These are phyloP conservation scores for Coniochaeta ligniaria DNA, from an alignment of 2,329 filamentous ascomycete genomes.

Conservation along the genomic window DNA sequence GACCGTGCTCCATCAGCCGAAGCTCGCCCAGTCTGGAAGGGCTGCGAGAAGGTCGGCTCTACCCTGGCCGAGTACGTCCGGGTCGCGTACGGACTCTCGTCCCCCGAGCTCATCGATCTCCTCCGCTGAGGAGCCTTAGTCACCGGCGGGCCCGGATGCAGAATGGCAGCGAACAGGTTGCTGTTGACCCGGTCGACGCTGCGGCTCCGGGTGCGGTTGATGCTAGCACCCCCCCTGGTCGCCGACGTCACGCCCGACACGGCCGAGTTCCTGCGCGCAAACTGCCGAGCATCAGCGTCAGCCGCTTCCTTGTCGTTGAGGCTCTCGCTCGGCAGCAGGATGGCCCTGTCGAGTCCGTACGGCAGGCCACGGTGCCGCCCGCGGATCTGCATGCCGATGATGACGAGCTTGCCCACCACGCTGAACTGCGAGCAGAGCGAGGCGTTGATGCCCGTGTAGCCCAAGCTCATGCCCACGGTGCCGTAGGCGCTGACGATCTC, in stretches of 20 bases:
- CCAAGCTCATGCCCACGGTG: conserved; percentile 85
- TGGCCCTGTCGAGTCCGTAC: conserved; percentile 57
- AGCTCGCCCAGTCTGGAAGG: background rate
- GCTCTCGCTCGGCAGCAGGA: conserved; percentile 50
- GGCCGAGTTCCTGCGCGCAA: conserved; percentile 28
- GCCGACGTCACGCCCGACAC: conserved; percentile 17
- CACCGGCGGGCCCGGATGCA: conserved; percentile 40
- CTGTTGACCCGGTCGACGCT: conserved; percentile 31
- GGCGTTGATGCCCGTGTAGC: conserved; percentile 67
- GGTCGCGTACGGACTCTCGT: conserved; percentile 8
- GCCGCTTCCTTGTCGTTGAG: conserved; percentile 46
- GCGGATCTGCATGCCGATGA: conserved; percentile 63
- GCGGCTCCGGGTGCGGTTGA: conserved; percentile 12
- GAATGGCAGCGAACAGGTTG: conserved; percentile 36
- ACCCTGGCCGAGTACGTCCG: conserved; percentile 8
- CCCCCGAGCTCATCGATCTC: conserved; percentile 8
- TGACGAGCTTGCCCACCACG: conserved; percentile 62
- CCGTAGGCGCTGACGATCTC: conserved; percentile 89
- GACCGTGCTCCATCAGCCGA: background rate
- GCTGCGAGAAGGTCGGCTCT: conserved; percentile 7
- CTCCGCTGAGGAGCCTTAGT: conserved; percentile 9
- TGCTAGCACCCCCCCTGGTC: conserved; percentile 12
- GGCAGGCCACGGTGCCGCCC: conserved; percentile 62
- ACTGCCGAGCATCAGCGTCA: conserved; percentile 28
- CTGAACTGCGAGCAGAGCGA: conserved; percentile 80